Conservation (phyloP, 2,329 filamentous ascomycete species). For the Nothomitra cinnamomea region DNA sequence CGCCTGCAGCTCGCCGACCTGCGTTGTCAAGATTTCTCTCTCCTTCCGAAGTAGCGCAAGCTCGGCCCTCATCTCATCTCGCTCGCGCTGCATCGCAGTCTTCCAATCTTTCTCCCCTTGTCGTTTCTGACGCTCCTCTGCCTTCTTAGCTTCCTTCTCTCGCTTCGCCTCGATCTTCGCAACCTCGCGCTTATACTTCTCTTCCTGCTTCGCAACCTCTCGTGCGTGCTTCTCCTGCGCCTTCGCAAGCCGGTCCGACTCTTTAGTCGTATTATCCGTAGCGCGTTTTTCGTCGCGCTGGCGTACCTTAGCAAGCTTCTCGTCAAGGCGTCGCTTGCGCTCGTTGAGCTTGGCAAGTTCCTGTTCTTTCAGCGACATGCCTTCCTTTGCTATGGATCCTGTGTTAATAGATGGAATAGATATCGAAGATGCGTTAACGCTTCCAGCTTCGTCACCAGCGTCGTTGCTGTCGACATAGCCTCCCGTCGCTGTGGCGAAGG, state of each 20-base stretch:
- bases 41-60: conserved; percentile 36
- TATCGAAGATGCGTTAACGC: neutral
- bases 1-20: conserved; percentile 34
- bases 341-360: conserved; percentile 47
- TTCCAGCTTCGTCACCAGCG: neutral
- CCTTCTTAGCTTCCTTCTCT: conserved; percentile 43
- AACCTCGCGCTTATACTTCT: conserved; percentile 47
- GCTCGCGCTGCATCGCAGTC: conserved; percentile 30
- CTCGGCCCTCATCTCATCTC: conserved; percentile 35
- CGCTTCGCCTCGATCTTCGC: conserved; percentile 47
- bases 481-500: neutral
- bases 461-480: neutral
- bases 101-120: conserved; percentile 36
- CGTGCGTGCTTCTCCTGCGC: conserved; percentile 45
- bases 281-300: conserved; percentile 21
- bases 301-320: conserved; percentile 40
- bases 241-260: conserved; percentile 35
- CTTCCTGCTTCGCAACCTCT: conserved; percentile 47
- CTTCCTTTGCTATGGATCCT: neutral
- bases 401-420: neutral
- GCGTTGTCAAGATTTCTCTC: conserved; percentile 18
- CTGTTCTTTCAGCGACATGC: conserved; percentile 31
- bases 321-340: conserved; percentile 42
- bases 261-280: conserved; percentile 26
- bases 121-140: conserved; percentile 34